Percentiles rank a stretch among this genome's conserved stretches.
Evolutionary conservation across 768 basidiomycete species (phyloP).

Genomic region (Panaeolus papilionaceus): DNA sequence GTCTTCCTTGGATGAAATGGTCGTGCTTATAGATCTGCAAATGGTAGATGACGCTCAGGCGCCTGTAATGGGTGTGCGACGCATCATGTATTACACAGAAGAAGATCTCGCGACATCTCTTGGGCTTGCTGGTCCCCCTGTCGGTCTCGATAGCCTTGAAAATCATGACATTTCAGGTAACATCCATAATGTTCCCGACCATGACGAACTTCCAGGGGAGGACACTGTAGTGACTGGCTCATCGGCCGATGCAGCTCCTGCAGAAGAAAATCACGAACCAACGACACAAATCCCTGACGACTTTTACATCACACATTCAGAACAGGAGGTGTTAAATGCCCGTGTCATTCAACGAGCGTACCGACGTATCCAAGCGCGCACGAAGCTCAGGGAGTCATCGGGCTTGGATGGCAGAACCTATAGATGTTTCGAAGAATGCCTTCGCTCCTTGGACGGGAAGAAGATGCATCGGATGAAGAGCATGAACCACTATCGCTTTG

Average conservation of each 20-base stretch:
- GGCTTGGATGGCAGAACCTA: neutral
- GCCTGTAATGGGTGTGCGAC: constrained; percentile 21
- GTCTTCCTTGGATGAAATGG: constrained; percentile 27
- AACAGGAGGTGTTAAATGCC: constrained; percentile 16
- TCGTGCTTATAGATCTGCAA: constrained; percentile 17
- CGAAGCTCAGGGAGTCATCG: neutral
- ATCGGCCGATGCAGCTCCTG: neutral
- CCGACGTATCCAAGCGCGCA: neutral
- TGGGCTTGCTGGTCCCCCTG: neutral
- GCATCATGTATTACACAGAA: constrained; percentile 22
- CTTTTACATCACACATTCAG: constrained; percentile 23
- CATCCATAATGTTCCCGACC: neutral
- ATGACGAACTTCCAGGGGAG: neutral
- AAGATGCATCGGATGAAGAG: neutral
- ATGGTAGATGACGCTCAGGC: neutral
- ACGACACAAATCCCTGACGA: constrained; percentile 23
- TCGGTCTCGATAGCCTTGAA: neutral
- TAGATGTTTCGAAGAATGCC: neutral
- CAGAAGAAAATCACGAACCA: constrained; percentile 17
- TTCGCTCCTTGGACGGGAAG: neutral
- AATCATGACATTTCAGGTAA: neutral
- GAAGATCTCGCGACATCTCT: constrained; percentile 25
- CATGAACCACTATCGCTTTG: too few relatives aligned
- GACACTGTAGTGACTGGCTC: neutral
- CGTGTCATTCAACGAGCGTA: constrained; percentile 17